Evolutionary conservation across 345 rosid species (phyloP).

Genomic region (Rhodomyrtus tomentosa): DNA sequence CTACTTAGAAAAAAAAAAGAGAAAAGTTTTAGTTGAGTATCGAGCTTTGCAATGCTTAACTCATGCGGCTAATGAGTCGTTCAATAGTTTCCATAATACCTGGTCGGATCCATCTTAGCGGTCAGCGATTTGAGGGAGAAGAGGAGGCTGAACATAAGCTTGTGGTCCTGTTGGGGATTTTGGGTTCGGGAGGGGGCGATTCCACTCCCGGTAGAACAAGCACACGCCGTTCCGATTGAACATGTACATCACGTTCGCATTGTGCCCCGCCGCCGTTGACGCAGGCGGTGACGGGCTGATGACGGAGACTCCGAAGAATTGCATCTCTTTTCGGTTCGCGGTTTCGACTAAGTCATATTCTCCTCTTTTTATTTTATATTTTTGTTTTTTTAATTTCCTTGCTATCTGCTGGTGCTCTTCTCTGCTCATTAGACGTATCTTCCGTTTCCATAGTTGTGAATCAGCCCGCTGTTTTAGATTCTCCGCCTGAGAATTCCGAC

Average conservation of each 20-base stretch:
- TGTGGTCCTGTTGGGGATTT: slow-evolving; percentile 77
- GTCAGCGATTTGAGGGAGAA: slow-evolving; percentile 95
- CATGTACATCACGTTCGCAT: slow-evolving; percentile 80
- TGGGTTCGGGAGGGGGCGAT: slow-evolving; percentile 82
- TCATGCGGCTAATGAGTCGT: not conserved
- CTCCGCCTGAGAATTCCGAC: too few species aligned
- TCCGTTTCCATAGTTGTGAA: too few species aligned
- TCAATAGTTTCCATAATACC: not conserved
- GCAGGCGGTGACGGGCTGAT: slow-evolving; percentile 72
- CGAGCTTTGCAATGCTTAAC: not conserved
- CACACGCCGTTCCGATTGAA: slow-evolving; percentile 84
- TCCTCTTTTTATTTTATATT: too few species aligned
- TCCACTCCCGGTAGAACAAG: slow-evolving; percentile 86
- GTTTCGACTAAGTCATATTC: too few species aligned
- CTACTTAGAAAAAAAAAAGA: not conserved
- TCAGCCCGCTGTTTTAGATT: too few species aligned
- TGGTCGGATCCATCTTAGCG: not conserved
- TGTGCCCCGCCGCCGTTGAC: slow-evolving; percentile 64
- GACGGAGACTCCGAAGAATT: slow-evolving; percentile 90
- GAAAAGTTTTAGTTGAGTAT: not conserved
- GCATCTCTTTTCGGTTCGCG: slow-evolving; percentile 30
- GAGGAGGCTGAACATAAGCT: slow-evolving; percentile 95
- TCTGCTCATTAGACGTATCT: too few species aligned
- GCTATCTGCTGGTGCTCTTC: too few species aligned
- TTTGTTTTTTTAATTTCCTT: too few species aligned